phyloP scores from a whole-genome alignment of 2,329 filamentous ascomycete species.

The Neocucurbitaria cava region DNA sequence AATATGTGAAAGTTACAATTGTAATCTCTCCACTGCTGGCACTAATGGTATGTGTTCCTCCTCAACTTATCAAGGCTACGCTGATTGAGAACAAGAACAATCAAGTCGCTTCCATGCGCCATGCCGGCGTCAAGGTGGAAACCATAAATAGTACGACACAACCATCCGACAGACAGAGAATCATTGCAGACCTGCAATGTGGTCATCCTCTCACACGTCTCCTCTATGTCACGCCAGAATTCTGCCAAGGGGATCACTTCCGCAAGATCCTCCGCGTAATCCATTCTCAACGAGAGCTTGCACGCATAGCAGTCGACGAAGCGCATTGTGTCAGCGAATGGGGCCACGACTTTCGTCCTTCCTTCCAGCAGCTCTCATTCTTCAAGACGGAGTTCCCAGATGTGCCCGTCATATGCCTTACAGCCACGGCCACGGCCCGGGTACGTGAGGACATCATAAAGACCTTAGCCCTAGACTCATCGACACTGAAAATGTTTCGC shows the following conservation, averaged over 20 bases:
- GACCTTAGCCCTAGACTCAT: conserved; percentile 71
- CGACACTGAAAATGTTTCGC: conserved; percentile 74
- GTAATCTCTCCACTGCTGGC: conserved; percentile 89
- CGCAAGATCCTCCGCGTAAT: conserved; percentile 76
- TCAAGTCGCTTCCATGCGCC: conserved; percentile 81
- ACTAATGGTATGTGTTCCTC: conserved; percentile 71
- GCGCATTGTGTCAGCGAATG: conserved; percentile 98
- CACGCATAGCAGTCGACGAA: conserved; percentile 88
- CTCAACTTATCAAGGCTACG: not conserved
- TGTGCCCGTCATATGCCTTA: conserved; percentile 91
- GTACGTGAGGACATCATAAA: conserved; percentile 84
- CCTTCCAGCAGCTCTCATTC: conserved; percentile 86
- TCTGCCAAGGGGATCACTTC: conserved; percentile 80
- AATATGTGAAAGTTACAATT: conserved; percentile 71
- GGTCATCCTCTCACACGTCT: conserved; percentile 84
- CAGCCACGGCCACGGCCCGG: conserved; percentile 83
- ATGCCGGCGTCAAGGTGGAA: conserved; percentile 77
- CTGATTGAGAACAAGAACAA: conserved; percentile 69
- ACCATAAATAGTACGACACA: conserved; percentile 87
- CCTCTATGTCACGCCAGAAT: conserved; percentile 92
- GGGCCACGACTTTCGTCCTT: conserved; percentile 96
- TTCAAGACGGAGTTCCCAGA: conserved; percentile 82
- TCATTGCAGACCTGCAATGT: conserved; percentile 82
- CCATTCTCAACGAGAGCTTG: conserved; percentile 81
- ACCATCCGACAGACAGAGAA: conserved; percentile 67